phyloP scores from a whole-genome alignment of 2,329 filamentous ascomycete species.

The Epichloe festucae region DNA sequence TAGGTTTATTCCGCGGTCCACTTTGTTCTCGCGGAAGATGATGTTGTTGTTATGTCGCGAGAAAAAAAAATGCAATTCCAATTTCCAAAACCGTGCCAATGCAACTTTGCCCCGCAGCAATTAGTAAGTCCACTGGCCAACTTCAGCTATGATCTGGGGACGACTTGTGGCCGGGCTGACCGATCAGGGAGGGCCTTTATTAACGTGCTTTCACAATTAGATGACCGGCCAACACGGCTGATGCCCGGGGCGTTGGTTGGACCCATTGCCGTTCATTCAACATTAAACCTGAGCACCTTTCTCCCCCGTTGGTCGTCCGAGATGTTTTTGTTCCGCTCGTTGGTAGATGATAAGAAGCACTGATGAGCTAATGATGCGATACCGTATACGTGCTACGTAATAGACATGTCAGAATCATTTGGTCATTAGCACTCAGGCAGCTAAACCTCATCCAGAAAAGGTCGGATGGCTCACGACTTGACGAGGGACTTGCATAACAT shows the following conservation, averaged over 20 bases:
- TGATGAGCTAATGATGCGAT: neutral
- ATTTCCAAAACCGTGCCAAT: slow-evolving; percentile 20
- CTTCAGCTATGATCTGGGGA: slow-evolving; percentile 19
- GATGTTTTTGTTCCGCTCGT: neutral
- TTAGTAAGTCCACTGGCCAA: slow-evolving; percentile 1
- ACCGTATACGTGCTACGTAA: too few relatives aligned
- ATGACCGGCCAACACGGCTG: too few relatives aligned
- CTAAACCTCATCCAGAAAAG: neutral
- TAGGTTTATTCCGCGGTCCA: neutral
- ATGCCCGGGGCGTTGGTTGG: slow-evolving; percentile 4
- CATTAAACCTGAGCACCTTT: neutral
- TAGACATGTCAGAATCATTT: neutral
- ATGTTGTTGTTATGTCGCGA: neutral
- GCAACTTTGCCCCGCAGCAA: neutral
- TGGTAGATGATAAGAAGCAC: neutral
- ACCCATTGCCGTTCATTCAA: neutral
- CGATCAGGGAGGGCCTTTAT: slow-evolving; percentile 6
- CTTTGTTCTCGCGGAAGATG: neutral
- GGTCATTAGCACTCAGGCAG: too few relatives aligned
- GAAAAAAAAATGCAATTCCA: neutral
- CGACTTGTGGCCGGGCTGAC: slow-evolving; percentile 15
- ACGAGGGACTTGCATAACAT: too few relatives aligned
- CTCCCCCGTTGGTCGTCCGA: slow-evolving; percentile 4
- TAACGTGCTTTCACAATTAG: slow-evolving; percentile 6
- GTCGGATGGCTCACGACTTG: neutral